A percentile compares a stretch with the other conserved stretches of the same genome.
Evolutionary conservation across 2,329 filamentous ascomycete species (phyloP).

Genomic region (Apiospora malaysiana): DNA sequence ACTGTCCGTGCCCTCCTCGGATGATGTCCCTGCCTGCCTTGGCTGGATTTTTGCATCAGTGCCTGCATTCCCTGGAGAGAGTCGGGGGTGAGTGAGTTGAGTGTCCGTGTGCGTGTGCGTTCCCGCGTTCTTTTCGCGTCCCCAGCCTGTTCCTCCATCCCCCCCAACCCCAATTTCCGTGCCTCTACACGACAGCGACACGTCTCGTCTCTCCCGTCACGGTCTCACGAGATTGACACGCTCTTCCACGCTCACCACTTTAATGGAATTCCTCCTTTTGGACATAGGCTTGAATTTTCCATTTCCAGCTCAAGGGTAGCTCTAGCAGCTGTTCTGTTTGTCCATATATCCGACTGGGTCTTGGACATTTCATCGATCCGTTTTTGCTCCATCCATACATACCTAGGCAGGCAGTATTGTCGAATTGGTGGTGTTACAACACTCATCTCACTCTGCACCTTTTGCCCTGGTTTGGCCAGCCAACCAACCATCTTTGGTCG

Average conservation of each 20-base stretch:
- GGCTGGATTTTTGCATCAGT: slow-evolving; percentile 5
- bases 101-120: not conserved
- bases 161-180: slow-evolving; percentile 19
- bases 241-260: slow-evolving; percentile 32
- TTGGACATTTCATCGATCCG: not conserved
- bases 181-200: slow-evolving; percentile 22
- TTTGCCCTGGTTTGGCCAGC: not conserved
- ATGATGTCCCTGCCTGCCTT: not conserved
- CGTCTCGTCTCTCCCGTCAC: slow-evolving; percentile 31
- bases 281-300: slow-evolving; percentile 14
- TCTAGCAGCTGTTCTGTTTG: slow-evolving; percentile 4
- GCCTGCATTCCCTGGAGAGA: not conserved
- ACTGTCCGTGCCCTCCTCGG: slow-evolving; percentile 1
- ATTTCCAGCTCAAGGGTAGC: slow-evolving; percentile 17
- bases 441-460: slow-evolving; percentile 8
- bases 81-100: no score
- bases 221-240: slow-evolving; percentile 45
- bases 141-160: not conserved
- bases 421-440: not conserved
- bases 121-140: not conserved
- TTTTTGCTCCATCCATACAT: not conserved
- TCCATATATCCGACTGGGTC: slow-evolving; percentile 8
- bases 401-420: not conserved
- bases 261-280: slow-evolving; percentile 40
- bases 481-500: slow-evolving; percentile 1